Base-by-base conservation (phyloP, 257 asterid genomes). In the Vinca minor region DNA sequence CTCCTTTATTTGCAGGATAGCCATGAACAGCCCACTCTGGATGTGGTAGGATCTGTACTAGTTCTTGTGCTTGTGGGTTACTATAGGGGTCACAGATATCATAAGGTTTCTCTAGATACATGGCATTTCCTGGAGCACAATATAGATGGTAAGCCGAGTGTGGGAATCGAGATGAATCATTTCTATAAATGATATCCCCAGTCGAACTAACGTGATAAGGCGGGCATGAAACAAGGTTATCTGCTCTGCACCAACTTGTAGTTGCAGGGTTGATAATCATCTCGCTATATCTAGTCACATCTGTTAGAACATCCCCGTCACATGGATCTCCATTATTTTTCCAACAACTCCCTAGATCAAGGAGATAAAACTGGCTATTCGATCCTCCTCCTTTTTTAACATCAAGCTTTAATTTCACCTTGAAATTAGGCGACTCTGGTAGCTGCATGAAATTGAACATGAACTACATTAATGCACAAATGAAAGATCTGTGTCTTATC, bases 1-100 rank as follows among this genome's bases (percentile, higher is more conserved):
- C 95, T 45, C 96, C 96, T 67, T 83, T 75, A 42, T 65, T 74
- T 60, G 73, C 74, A 11, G 95, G 96, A 73, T 89, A 89, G 21
- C 95, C 95, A 42, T 89, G 89, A 66, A 80, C 84, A 18, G 81
- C 87, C 96, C 94, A 89, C 76, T 89, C 96, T 1, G 82, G 86
- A 71, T 89, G 95, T n/a, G 95, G 96, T 42, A 89, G 85, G 63
- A 89, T 86, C 68, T 89, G 96, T 62, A 89, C 79, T 63, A 89
- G 68, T 59, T 89, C 95, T 77, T 89, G 96, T 8, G 94, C 95
- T 78, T 89, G 96, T 15, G 96, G 96, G 64, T 88, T 88, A 83
- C 93, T 88, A 44, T 88, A 88, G 26, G 95, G 96, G 64, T 86
- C 96, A 68, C 95, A 89, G 45, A 89, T 85, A 64, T 89, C 96